Base-by-base conservation (phyloP, 495 filamentous ascomycete species). In the Copromyces sp. region DNA sequence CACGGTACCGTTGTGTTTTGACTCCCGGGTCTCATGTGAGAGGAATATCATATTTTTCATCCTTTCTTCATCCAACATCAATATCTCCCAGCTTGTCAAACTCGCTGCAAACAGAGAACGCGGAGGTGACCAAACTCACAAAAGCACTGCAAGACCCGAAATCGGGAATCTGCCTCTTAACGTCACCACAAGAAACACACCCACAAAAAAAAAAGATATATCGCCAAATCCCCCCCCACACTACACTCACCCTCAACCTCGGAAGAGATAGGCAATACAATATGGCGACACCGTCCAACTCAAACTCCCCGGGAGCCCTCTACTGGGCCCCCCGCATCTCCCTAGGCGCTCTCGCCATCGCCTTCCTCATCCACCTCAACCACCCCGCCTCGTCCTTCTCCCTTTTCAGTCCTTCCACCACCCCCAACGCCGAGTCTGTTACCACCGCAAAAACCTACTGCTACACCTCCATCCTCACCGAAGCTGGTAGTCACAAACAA, bases 381-480 rank as follows among this genome's bases (percentile, higher is more conserved):
- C 53, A 65, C 7, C 70, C 37, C 73, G 71, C 72, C 68, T 72
- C 59, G 20, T 75, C 71, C 72, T 73, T 71, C 61, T 73, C 72
- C 72, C 71, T 71, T 2, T 72, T 61, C 32, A 41, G 17, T 35
- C 61, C 68, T 53, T 65, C 4, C 69, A 59, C 35, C 72, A 71
- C 11, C 68, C 37, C 7, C 47, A 16, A 6, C 68, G 14, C 40
- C 39, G 45, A 17, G 9, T 2, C 71, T 7, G 20, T 9, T 5
- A 44, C 16, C n/a, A 35, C 53, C 2, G 37, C 61, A n/a, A 38
- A 81, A 41, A 83, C 81, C 20, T 76, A 79, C 72, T 84, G 83
- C 75, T 85, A 84, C 73, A 76, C 84, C 42, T 75, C 77, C 39
- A n/a, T 38, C 14, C 17, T 17, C 41, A 41, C 68, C 9, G 69